Percentiles rank a stretch among this genome's conserved stretches.
Evolutionary conservation across 768 basidiomycete genomes (phyloP).

Genomic region (Rubroboletus pulcherrimus): DNA sequence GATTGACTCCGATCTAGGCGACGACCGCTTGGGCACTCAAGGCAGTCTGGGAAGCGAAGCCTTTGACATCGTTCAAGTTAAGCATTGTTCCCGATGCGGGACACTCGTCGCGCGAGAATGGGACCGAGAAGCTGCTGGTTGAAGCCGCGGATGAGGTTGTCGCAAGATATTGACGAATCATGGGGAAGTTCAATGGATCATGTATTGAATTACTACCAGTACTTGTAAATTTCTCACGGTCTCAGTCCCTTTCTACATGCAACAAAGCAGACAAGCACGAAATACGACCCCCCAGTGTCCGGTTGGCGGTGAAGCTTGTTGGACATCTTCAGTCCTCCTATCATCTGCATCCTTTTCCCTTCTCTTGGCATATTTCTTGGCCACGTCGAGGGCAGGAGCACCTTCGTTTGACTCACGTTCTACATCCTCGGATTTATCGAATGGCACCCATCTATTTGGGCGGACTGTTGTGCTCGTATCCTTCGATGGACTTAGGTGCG

Average conservation of each 20-base stretch:
- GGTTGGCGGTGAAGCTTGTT: background rate
- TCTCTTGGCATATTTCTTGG: constrained; percentile 7
- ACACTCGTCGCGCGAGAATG: constrained; percentile 76
- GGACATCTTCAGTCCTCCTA: background rate
- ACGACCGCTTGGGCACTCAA: constrained; percentile 81
- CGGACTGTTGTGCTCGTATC: constrained; percentile 81
- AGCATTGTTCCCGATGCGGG: constrained; percentile 83
- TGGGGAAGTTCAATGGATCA: background rate
- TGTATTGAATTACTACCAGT: too few species aligned
- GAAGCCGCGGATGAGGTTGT: constrained; percentile 44
- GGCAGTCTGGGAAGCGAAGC: constrained; percentile 78
- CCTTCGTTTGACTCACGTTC: background rate
- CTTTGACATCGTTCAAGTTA: constrained; percentile 35
- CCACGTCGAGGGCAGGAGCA: background rate
- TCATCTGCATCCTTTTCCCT: constrained; percentile 1
- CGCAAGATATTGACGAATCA: constrained; percentile 15
- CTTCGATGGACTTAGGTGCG: constrained; percentile 62
- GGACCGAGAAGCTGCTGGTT: constrained; percentile 65
- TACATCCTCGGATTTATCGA: constrained; percentile 39
- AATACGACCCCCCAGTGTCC: too few species aligned
- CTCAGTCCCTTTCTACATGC: too few species aligned
- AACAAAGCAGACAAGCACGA: too few species aligned
- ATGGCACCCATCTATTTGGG: constrained; percentile 77
- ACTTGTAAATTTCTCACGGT: too few species aligned
- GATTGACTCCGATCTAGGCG: constrained; percentile 40